phyloP scores from a whole-genome alignment of 2,329 filamentous ascomycete genomes.

The Alternaria dauci region DNA sequence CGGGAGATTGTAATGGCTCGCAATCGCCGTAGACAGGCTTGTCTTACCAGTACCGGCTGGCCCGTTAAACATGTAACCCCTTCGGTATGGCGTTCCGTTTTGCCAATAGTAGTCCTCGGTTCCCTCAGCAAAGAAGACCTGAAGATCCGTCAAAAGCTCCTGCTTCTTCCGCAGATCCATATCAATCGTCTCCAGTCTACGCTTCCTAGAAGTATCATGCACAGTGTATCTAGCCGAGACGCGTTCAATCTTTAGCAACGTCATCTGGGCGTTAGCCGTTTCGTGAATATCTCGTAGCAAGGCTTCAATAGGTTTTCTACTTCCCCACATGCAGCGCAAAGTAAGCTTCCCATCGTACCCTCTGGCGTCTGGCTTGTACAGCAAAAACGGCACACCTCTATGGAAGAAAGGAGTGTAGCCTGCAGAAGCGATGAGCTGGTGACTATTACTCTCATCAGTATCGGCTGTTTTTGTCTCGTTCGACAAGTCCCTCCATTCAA shows the following conservation, averaged over 20 bases:
- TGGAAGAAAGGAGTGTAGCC: too few relatives aligned
- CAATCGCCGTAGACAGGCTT: constrained; percentile 15
- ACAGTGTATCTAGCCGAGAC: neutral
- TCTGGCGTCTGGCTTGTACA: too few relatives aligned
- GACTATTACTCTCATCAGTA: too few relatives aligned
- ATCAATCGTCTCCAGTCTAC: neutral
- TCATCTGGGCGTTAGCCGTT: neutral
- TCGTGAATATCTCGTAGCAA: neutral
- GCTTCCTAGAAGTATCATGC: neutral
- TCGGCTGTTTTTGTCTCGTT: too few relatives aligned
- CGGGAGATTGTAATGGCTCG: constrained; percentile 20
- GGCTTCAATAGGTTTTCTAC: neutral
- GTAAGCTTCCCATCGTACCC: too few relatives aligned
- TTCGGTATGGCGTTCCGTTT: constrained; percentile 20
- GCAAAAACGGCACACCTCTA: too few relatives aligned
- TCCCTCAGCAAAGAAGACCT: neutral
- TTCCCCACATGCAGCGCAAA: too few relatives aligned
- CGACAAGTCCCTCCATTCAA: too few relatives aligned
- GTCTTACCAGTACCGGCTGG: constrained; percentile 20
- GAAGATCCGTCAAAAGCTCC: constrained; percentile 1
- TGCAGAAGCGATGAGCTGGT: too few relatives aligned
- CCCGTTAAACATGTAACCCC: constrained; percentile 20
- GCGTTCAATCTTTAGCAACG: neutral
- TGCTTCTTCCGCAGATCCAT: constrained; percentile 2
- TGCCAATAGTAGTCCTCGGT: constrained; percentile 1